Evolutionary conservation across 2,329 filamentous ascomycete species (phyloP).

Genomic region (Endocalyx cinctus): DNA sequence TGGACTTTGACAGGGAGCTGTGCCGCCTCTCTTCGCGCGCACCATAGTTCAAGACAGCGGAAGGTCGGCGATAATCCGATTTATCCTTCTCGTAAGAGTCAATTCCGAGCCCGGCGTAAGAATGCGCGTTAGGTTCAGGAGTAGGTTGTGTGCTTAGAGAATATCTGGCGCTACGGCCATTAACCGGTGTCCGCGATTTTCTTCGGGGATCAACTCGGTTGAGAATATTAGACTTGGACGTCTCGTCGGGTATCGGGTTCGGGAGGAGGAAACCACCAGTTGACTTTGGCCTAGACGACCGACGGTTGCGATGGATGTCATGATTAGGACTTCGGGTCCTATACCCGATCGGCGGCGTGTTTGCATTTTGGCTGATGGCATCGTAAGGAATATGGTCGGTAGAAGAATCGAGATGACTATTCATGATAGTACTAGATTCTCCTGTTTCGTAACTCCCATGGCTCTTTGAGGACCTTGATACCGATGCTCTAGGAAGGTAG

Average conservation of each 20-base stretch:
- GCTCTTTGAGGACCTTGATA: constrained; percentile 27
- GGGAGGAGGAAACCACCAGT: constrained; percentile 49
- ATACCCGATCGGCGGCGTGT: constrained; percentile 10
- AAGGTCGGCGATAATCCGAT: constrained; percentile 8
- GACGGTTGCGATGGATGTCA: constrained; percentile 20
- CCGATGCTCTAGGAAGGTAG: constrained; percentile 19
- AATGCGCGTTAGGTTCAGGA: neutral
- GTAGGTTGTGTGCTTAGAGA: constrained; percentile 10
- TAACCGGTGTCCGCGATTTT: constrained; percentile 23
- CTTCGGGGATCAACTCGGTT: constrained; percentile 28
- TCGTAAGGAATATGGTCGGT: constrained; percentile 5
- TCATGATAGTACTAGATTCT: constrained; percentile 38
- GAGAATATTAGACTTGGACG: constrained; percentile 9
- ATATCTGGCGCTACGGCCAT: constrained; percentile 23
- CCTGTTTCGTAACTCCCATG: constrained; percentile 38
- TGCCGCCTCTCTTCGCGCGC: constrained; percentile 17
- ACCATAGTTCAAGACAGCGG: constrained; percentile 9
- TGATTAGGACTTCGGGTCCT: constrained; percentile 12
- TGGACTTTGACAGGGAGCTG: constrained; percentile 20
- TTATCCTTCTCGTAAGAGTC: constrained; percentile 12
- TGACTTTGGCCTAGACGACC: constrained; percentile 38
- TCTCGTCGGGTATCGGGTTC: constrained; percentile 32
- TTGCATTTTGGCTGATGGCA: constrained; percentile 1
- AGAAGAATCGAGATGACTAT: constrained; percentile 17
- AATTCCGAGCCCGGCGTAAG: constrained; percentile 8